Conservation (phyloP, 495 filamentous ascomycete species). For the Trichoderma virens region DNA sequence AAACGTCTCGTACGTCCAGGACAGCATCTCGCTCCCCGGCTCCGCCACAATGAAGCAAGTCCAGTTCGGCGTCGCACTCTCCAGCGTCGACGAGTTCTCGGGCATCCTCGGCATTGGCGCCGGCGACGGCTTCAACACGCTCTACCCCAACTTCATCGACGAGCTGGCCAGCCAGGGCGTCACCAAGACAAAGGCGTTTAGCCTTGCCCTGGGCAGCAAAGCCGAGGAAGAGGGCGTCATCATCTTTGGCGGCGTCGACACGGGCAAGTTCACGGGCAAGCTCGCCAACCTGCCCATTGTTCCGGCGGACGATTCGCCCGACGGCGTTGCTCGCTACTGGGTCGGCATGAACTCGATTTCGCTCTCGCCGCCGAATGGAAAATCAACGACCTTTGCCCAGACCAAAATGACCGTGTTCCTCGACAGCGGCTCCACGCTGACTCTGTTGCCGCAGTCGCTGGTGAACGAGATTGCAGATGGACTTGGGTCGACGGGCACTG, state of each 20-base stretch:
- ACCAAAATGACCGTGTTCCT: slow-evolving; percentile 61
- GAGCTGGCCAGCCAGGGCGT: slow-evolving; percentile 32
- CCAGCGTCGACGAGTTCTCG: slow-evolving; percentile 33
- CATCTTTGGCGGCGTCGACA: slow-evolving; percentile 89
- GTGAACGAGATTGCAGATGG: slow-evolving; percentile 54
- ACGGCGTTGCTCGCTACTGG: slow-evolving; percentile 40
- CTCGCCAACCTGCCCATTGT: slow-evolving; percentile 64
- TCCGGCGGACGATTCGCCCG: slow-evolving; percentile 33
- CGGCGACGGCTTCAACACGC: slow-evolving; percentile 31
- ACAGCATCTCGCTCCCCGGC: slow-evolving; percentile 33
- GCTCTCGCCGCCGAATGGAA: slow-evolving; percentile 30
- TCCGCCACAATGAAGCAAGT: slow-evolving; percentile 24
- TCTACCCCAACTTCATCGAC: slow-evolving; percentile 40
- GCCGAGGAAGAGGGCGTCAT: slow-evolving; percentile 58
- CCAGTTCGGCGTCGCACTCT: slow-evolving; percentile 38
- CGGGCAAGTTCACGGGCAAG: slow-evolving; percentile 66
- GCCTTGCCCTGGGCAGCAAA: slow-evolving; percentile 40
- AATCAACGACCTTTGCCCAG: slow-evolving; percentile 35
- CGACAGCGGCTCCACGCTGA: slow-evolving; percentile 83
- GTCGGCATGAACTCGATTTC: slow-evolving; percentile 57
- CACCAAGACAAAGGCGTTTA: slow-evolving; percentile 39
- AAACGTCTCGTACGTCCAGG: slow-evolving; percentile 36
- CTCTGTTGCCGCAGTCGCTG: slow-evolving; percentile 69
- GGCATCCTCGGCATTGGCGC: slow-evolving; percentile 43
- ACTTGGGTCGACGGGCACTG: slow-evolving; percentile 49